Evolutionary conservation across 164 flowering plant species (phyloP).

Genomic region (Saururus chinensis): DNA sequence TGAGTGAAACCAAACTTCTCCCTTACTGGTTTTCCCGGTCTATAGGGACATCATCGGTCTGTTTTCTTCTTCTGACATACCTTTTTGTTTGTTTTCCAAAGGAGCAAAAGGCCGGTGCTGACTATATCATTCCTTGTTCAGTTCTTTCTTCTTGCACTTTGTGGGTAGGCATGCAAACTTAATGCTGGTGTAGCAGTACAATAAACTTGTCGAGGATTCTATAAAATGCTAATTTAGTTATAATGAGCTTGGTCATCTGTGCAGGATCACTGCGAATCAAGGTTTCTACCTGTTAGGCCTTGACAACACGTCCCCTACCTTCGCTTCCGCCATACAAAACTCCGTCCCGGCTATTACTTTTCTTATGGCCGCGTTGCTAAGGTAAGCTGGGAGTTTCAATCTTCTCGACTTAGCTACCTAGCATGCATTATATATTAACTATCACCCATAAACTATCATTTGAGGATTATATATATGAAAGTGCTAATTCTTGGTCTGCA

Average conservation of each 20-base stretch:
- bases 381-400: conserved; percentile 26
- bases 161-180: conserved; percentile 45
- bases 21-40: conserved; percentile 81
- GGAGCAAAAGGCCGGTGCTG: conserved; percentile 89
- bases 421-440: not conserved
- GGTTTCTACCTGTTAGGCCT: conserved; percentile 95
- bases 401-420: not conserved
- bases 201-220: not conserved
- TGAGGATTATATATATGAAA: not conserved
- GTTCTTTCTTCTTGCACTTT: conserved; percentile 82
- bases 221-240: not conserved
- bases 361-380: conserved; percentile 87
- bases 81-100: conserved; percentile 6
- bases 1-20: conserved; percentile 14
- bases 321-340: conserved; percentile 96
- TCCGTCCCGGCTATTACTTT: conserved; percentile 98
- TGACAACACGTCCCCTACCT: conserved; percentile 93
- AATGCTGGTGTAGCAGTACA: not conserved
- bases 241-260: not conserved
- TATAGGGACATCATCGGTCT: conserved; percentile 80
- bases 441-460: not conserved
- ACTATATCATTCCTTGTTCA: conserved; percentile 50
- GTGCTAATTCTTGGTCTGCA: conserved; percentile 15
- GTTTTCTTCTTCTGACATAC: not conserved
- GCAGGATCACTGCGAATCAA: conserved; percentile 96